These are phyloP conservation scores for Podaxis sp. DNA, from an alignment of 768 basidiomycete genomes.

Conservation along the genomic window DNA sequence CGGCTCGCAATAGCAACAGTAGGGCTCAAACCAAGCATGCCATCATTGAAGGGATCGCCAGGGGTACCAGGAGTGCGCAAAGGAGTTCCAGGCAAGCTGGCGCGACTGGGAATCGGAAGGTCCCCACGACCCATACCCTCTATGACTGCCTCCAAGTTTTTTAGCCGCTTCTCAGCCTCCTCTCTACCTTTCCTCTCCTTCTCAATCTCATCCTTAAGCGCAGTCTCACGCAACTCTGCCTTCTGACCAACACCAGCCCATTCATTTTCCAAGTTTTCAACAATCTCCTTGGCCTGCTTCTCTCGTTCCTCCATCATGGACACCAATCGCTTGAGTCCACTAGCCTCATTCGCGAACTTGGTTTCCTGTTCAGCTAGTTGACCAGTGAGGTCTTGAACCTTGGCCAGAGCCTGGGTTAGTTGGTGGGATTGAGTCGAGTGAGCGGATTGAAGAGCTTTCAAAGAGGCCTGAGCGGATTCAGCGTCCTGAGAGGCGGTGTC, in stretches of 20 bases:
- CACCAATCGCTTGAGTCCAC: constrained; percentile 69
- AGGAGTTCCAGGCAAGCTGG: constrained; percentile 46
- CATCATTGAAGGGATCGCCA: constrained; percentile 41
- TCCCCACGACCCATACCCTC: constrained; percentile 71
- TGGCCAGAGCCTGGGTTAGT: constrained; percentile 69
- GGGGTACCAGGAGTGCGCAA: constrained; percentile 32
- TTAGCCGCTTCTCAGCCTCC: constrained; percentile 64
- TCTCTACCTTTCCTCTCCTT: constrained; percentile 66
- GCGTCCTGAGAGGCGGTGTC: constrained; percentile 69
- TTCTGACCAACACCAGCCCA: constrained; percentile 72
- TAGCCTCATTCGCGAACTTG: constrained; percentile 74
- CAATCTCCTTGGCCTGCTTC: constrained; percentile 75
- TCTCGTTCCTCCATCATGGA: constrained; percentile 86
- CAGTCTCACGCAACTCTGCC: constrained; percentile 62
- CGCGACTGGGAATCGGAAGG: constrained; percentile 47
- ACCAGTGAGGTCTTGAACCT: constrained; percentile 70
- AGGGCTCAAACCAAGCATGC: constrained; percentile 73
- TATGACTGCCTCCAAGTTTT: constrained; percentile 70
- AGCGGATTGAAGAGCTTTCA: constrained; percentile 70
- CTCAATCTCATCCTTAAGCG: constrained; percentile 66
- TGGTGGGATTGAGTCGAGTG: constrained; percentile 71
- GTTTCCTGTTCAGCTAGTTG: constrained; percentile 84
- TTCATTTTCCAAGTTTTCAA: constrained; percentile 79
- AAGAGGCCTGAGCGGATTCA: constrained; percentile 58
- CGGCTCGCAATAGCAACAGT: constrained; percentile 83